Percentiles rank a stretch among this genome's conserved stretches.
Evolutionary conservation across 2,329 filamentous ascomycete species (phyloP).

Genomic region (Aureobasidium musti): DNA sequence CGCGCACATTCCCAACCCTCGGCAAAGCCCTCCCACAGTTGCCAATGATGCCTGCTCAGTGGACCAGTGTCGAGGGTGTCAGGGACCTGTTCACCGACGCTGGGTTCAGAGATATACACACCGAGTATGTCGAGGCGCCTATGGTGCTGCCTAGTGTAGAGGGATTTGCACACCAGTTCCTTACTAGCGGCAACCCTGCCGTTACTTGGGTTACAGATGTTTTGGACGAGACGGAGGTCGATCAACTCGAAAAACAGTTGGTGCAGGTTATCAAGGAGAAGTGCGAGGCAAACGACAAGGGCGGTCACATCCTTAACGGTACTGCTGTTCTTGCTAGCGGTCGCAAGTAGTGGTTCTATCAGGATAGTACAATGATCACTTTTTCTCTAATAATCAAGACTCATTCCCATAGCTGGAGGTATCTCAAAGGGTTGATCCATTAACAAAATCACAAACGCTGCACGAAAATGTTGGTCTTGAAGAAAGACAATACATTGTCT

Average conservation of each 20-base stretch:
- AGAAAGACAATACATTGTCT: too few relatives aligned
- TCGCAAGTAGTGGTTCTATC: constrained; percentile 4
- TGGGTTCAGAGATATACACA: constrained; percentile 37
- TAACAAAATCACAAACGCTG: too few relatives aligned
- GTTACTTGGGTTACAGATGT: constrained; percentile 9
- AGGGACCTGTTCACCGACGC: constrained; percentile 36
- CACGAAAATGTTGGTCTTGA: too few relatives aligned
- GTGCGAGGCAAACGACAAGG: background rate
- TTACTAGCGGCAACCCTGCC: constrained; percentile 7
- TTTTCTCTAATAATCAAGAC: background rate
- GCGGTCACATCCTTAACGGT: background rate
- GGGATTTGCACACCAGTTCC: background rate
- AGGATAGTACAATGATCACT: too few relatives aligned
- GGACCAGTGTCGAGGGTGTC: constrained; percentile 33
- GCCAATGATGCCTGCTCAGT: constrained; percentile 35
- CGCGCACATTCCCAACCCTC: constrained; percentile 33
- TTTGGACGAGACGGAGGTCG: background rate
- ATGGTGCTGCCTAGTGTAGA: background rate
- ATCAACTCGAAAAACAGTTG: background rate
- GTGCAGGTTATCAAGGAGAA: constrained; percentile 4
- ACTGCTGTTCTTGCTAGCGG: constrained; percentile 6
- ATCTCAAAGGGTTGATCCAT: too few relatives aligned
- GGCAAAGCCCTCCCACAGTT: constrained; percentile 20
- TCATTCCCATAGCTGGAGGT: background rate
- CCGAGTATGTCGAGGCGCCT: constrained; percentile 31